These are phyloP conservation scores for Monosporascus cannonballus DNA, from an alignment of 2,329 filamentous ascomycete genomes.

Conservation along the genomic window DNA sequence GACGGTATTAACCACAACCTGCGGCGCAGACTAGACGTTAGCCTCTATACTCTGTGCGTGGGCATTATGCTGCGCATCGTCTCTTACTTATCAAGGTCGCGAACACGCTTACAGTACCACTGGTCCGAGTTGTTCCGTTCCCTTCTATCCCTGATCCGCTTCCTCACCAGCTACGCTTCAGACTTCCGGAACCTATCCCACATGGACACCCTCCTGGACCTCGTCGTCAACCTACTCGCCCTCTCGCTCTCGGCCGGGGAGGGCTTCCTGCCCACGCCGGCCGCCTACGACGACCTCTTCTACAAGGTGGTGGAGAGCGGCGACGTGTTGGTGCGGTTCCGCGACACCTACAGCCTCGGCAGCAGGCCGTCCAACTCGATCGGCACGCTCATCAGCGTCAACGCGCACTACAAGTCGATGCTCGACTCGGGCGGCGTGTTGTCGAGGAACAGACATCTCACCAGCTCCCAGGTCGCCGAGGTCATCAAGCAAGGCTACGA, in stretches of 20 bases:
- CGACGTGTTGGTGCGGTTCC: constrained; percentile 75
- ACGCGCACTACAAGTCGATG: constrained; percentile 79
- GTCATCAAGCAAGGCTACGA: constrained; percentile 97
- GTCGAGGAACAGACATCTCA: constrained; percentile 57
- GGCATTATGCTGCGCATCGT: constrained; percentile 78
- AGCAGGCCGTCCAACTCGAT: constrained; percentile 64
- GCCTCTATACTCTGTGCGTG: constrained; percentile 75
- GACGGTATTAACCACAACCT: constrained; percentile 95
- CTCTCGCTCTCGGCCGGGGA: constrained; percentile 82
- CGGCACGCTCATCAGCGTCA: constrained; percentile 76
- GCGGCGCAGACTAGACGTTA: constrained; percentile 74
- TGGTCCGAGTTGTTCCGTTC: constrained; percentile 95
- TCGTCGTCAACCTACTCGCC: constrained; percentile 75
- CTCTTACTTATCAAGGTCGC: constrained; percentile 75
- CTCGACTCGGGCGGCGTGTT: constrained; percentile 44
- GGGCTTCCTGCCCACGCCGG: constrained; percentile 79
- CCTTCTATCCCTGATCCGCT: constrained; percentile 79
- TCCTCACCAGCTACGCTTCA: constrained; percentile 77
- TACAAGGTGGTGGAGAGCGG: constrained; percentile 96
- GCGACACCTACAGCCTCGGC: constrained; percentile 63
- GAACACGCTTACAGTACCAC: constrained; percentile 79
- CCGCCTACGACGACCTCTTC: constrained; percentile 92
- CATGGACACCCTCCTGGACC: constrained; percentile 68
- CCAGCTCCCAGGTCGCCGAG: constrained; percentile 75
- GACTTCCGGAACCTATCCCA: constrained; percentile 66